Conservation (phyloP, 164 flowering plant genomes). For the Berberis vulgaris region DNA sequence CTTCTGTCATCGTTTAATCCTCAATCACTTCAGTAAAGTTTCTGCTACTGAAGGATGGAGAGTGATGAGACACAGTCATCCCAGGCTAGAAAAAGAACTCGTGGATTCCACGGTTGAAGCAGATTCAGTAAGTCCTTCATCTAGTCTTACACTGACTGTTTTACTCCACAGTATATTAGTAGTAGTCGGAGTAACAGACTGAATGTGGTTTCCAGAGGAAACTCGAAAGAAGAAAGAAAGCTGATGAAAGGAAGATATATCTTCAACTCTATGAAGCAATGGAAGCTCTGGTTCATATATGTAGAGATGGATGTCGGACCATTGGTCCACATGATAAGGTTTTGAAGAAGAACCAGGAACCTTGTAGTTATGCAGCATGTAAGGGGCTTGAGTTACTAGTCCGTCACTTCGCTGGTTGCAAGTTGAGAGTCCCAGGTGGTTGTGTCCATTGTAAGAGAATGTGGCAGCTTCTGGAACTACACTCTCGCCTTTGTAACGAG, state of each 20-base stretch:
- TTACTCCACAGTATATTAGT: background rate
- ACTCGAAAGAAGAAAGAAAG: conserved; percentile 42
- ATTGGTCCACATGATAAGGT: conserved; percentile 81
- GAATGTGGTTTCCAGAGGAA: conserved; percentile 32
- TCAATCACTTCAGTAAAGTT: conserved; percentile 43
- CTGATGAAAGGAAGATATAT: conserved; percentile 53
- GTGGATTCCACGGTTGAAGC: conserved; percentile 34
- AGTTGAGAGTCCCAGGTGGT: conserved; percentile 63
- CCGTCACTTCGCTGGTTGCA: conserved; percentile 85
- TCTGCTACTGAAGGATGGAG: conserved; percentile 64
- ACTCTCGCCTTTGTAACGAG: conserved; percentile 51
- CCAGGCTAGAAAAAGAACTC: conserved; percentile 57
- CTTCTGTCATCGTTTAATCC: conserved; percentile 55
- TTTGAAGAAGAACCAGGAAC: conserved; percentile 31
- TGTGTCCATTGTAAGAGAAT: conserved; percentile 91
- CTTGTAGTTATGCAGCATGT: conserved; percentile 66
- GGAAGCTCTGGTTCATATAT: conserved; percentile 92
- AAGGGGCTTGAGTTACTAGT: conserved; percentile 72
- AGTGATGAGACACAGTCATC: conserved; percentile 69
- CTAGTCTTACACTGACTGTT: background rate
- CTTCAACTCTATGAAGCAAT: conserved; percentile 71
- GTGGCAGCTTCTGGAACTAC: conserved; percentile 91
- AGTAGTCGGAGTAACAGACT: background rate
- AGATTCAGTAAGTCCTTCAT: conserved; percentile 34
- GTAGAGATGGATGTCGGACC: conserved; percentile 78